Conservation (phyloP, 2,329 filamentous ascomycete species). For the Fusarium guadeloupense region DNA sequence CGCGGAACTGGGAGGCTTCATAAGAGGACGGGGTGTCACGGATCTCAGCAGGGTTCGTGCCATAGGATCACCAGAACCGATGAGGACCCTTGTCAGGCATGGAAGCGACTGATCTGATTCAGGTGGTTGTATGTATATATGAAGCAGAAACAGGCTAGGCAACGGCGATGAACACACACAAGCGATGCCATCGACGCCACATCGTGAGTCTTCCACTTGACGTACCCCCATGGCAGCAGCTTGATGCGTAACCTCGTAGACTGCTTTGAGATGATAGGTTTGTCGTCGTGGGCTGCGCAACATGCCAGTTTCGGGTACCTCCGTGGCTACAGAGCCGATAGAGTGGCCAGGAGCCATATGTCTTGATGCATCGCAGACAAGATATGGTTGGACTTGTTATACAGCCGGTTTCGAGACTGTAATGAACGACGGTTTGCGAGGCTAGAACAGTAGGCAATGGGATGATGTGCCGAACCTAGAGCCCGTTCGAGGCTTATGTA, state of each 20-base stretch:
- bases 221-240: neutral
- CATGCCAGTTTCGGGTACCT: neutral
- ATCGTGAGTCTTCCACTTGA: neutral
- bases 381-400: neutral
- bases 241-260: neutral
- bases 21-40: constrained; percentile 31
- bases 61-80: constrained; percentile 22
- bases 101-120: neutral
- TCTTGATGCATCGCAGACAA: neutral
- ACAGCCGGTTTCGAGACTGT: constrained; percentile 7
- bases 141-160: neutral
- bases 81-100: constrained; percentile 20
- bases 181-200: neutral
- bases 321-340: neutral
- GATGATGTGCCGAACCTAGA: constrained; percentile 1
- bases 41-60: constrained; percentile 38
- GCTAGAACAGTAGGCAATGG: constrained; percentile 7
- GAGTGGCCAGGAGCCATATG: neutral
- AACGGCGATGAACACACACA: neutral
- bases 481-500: neutral
- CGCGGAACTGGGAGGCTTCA: constrained; percentile 9
- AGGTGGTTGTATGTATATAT: neutral
- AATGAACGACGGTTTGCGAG: constrained; percentile 2
- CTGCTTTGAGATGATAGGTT: neutral
- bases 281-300: neutral